phyloP scores from a whole-genome alignment of 257 asterid genomes.

The Solanum chiquidenum region DNA sequence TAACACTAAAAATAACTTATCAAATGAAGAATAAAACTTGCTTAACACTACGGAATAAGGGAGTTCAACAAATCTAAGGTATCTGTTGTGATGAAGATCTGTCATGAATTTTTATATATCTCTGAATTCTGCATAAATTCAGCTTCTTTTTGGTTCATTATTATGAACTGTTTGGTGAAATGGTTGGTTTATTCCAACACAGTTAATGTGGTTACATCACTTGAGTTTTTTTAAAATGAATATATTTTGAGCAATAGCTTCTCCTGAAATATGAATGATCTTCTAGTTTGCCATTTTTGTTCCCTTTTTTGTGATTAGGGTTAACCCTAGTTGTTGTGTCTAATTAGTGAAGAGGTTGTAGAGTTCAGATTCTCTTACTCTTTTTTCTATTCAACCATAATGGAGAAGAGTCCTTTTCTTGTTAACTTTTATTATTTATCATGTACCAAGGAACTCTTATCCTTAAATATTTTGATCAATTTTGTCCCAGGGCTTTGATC shows the following conservation, averaged over 20 bases:
- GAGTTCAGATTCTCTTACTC: neutral
- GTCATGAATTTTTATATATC: neutral
- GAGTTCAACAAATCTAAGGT: neutral
- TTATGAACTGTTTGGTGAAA: neutral
- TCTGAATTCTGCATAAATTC: neutral
- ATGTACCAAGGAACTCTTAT: neutral
- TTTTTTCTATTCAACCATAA: neutral
- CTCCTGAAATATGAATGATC: neutral
- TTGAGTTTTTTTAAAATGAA: neutral
- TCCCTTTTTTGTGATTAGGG: neutral
- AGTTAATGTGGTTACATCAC: neutral
- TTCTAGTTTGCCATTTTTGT: neutral
- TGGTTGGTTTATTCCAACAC: neutral
- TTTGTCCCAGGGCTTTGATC: neutral
- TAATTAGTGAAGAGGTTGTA: neutral
- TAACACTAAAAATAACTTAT: neutral
- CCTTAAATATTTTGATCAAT: neutral
- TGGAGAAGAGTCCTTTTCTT: neutral
- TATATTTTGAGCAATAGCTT: neutral
- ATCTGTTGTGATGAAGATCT: neutral
- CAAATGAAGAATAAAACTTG: neutral
- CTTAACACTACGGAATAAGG: neutral
- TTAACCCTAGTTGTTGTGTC: neutral
- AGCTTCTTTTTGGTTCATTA: neutral
- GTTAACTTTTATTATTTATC: neutral